Evolutionary conservation across 805 yeast genomes (phyloP), one percentile per base, ranked within the genome.

Genomic region (Starmerella floricola): DNA sequence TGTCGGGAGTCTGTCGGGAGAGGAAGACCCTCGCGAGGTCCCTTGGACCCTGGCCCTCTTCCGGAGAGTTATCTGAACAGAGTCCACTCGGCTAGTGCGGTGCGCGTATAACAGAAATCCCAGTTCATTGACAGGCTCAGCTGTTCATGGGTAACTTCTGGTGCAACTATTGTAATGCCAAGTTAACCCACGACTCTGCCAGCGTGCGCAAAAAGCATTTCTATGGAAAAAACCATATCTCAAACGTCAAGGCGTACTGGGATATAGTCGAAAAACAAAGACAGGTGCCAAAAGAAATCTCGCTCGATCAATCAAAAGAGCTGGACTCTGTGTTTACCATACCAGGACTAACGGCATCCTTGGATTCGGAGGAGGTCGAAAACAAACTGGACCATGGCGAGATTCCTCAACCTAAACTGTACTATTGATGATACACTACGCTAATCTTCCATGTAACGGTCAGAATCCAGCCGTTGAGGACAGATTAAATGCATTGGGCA

Each of bases 101-200:
- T n/a, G 19, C 10, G 19, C 19, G 19, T 12, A 12, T 6, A 10
- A 31, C 6, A 16, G 19, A 10, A 12, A 6, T n/a, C n/a, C n/a
- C n/a, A n/a, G n/a, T n/a, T n/a, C n/a, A n/a, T n/a, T 31, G 19
- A 12, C 19, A 6, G 12, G 17, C 19, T 6, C 11, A 10, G 31
- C 15, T 18, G 15, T 10, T 6, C 16, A 49, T 49, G 52, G 47
- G 43, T 26, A 38, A 21, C n/a, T 50, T 50, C 47, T 42, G 44
- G 42, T 54, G 57, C 42, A 34, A 46, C 17, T 54, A 46, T 40
- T 54, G 57, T 36, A 39, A 45, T 10, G 38, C 41, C 6, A 44
- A 34, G 29, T 45, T 54, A 15, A 46, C 52, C 13, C 48, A 46
- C 34, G 53, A 52, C 40, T 48, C 57, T 15, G 39, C 45, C 8